Evolutionary conservation across 306 rosid species (phyloP).

Genomic region (Prunus dulcis): DNA sequence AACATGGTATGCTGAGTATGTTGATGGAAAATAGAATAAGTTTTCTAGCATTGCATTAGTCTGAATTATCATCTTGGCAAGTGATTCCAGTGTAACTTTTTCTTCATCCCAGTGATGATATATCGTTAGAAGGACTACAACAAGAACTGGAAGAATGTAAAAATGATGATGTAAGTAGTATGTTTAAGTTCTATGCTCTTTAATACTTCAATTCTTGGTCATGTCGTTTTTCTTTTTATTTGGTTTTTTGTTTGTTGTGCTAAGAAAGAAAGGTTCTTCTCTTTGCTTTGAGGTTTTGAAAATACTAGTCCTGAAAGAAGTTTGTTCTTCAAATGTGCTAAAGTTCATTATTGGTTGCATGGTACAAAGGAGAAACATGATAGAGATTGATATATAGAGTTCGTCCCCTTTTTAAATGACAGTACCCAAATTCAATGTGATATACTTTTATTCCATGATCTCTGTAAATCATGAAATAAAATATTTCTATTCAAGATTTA

Average conservation of each 20-base stretch:
- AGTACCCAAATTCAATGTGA: neutral
- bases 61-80: neutral
- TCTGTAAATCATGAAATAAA: too few species aligned
- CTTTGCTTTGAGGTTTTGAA: neutral
- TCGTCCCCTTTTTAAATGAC: too few species aligned
- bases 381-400: neutral
- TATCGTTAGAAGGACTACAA: slow-evolving; percentile 85
- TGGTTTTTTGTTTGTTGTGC: neutral
- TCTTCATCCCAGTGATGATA: slow-evolving; percentile 52
- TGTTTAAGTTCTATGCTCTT: neutral
- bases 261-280: neutral
- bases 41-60: neutral
- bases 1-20: neutral
- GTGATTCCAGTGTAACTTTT: slow-evolving; percentile 1
- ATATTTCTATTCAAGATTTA: too few species aligned
- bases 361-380: neutral
- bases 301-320: neutral
- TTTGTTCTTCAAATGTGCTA: neutral
- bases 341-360: neutral
- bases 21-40: neutral
- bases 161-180: slow-evolving; percentile 63
- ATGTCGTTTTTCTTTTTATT: neutral
- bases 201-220: neutral
- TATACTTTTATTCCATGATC: neutral
- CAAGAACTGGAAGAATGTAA: slow-evolving; percentile 92